A percentile compares a stretch with the other conserved stretches of the same genome.
Evolutionary conservation across 768 basidiomycete genomes (phyloP).

Genomic region (Suillus cothurnatus): DNA sequence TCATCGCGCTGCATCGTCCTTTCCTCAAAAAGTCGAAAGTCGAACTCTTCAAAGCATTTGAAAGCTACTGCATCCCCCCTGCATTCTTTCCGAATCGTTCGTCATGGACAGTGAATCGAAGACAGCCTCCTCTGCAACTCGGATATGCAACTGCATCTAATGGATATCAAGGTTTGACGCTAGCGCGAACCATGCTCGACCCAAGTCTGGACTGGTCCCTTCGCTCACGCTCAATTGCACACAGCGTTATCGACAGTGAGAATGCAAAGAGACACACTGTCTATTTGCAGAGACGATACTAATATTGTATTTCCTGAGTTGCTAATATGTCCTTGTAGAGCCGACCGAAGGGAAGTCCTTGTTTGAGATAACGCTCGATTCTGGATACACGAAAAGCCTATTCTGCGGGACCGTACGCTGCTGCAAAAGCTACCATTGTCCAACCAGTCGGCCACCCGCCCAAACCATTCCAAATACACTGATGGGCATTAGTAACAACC

Average conservation of each 20-base stretch:
- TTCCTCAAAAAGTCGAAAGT: too few species aligned
- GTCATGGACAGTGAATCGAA: neutral
- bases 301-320: too few species aligned
- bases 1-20: too few species aligned
- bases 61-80: too few species aligned
- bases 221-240: neutral
- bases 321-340: too few species aligned
- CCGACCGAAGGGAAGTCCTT: too few species aligned
- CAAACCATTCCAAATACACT: conserved; percentile 59
- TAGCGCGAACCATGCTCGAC: neutral
- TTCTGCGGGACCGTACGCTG: neutral
- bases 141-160: too few species aligned
- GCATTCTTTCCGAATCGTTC: neutral
- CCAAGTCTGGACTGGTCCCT: neutral
- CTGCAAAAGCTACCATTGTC: conserved; percentile 47
- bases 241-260: too few species aligned
- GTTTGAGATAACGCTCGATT: neutral
- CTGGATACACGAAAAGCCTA: neutral
- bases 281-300: too few species aligned
- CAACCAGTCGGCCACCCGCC: conserved; percentile 53
- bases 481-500: conserved; percentile 66
- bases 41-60: too few species aligned
- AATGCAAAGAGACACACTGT: too few species aligned
- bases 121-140: neutral
- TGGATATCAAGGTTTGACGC: neutral